These are phyloP conservation scores for Claviceps pazoutovae DNA, from an alignment of 2,329 filamentous ascomycete species.

Conservation along the genomic window DNA sequence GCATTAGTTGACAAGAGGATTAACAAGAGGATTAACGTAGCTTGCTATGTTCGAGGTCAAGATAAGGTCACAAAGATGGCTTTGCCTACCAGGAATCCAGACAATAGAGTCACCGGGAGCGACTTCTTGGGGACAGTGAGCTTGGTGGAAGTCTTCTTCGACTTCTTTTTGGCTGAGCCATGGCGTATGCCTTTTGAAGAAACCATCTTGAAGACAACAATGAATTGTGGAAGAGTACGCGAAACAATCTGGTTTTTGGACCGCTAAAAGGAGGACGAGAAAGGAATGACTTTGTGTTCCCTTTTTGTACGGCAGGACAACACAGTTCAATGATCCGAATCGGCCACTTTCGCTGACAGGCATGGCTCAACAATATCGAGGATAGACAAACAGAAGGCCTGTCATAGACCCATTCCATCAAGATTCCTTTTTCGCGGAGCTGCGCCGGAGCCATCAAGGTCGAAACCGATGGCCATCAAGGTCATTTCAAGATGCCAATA, in stretches of 20 bases:
- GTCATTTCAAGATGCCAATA: not conserved
- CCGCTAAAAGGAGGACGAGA: no score
- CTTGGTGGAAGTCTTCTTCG: slow-evolving; percentile 2
- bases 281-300: no score
- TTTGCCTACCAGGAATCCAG: slow-evolving; percentile 18
- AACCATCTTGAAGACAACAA: not conserved
- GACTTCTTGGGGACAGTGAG: slow-evolving; percentile 9
- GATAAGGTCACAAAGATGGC: no score
- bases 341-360: not conserved
- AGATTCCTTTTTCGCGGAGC: no score
- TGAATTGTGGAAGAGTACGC: no score
- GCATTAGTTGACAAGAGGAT: no score
- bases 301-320: not conserved
- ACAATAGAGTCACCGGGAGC: slow-evolving; percentile 21
- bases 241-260: no score
- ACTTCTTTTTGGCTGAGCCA: not conserved
- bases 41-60: no score
- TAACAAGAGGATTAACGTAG: no score
- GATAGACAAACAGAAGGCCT: not conserved
- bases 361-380: not conserved
- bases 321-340: not conserved
- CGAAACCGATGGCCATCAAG: not conserved
- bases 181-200: not conserved
- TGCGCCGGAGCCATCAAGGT: not conserved
- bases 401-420: not conserved